Base-by-base conservation (phyloP, 2,329 filamentous ascomycete species). In the Ascochyta rabiei region DNA sequence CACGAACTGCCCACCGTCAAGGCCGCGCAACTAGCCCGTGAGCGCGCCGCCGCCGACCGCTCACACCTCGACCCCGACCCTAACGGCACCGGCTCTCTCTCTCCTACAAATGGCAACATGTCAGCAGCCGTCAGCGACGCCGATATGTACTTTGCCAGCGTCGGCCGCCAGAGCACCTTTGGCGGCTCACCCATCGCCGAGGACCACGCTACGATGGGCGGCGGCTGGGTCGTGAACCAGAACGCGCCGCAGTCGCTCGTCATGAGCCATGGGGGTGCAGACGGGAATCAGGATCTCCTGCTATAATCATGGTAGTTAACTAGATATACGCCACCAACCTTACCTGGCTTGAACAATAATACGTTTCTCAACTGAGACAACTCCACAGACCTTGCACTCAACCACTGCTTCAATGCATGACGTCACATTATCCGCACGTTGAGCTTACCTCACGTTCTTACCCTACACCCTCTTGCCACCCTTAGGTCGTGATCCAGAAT, bases 71-170 rank as follows among this genome's bases (percentile, higher is more conserved):
- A 73, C 37, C 69, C 67, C 8, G 56, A 62, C 1, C 57, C 62
- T 1, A 71, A 70, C 16, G 69, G 67, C 9, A 68, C 70, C 40
- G 66, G 66, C 2, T 44, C 49, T 4, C 44, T 65, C 7, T 64
- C 53, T 13, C 57, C 57, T 8, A 62, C 59, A 0, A 70, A 71
- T 35, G 55, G 65, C 6, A 83, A 88, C 67, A 80, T 92, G 53
- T 82, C 85, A 3, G 85, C 86, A 23, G 91, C 91, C 1, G 86
- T 96, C 31, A 89, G 83, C 67, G 92, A 95, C 49, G 93, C 93
- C 9, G 93, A 97, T 69, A 86, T 88, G 15, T 97, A 96, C 76
- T 98, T 97, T 75, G 87, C 89, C 15, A 89, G 86, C 39, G 70
- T 75, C 2, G 71, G 71, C 0, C 54, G 72, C 9, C 70, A 74